A percentile compares a stretch with the other conserved stretches of the same genome.
These are phyloP conservation scores for Gossypium schwendimanii DNA, from an alignment of 441 rosid species.

Conservation along the genomic window DNA sequence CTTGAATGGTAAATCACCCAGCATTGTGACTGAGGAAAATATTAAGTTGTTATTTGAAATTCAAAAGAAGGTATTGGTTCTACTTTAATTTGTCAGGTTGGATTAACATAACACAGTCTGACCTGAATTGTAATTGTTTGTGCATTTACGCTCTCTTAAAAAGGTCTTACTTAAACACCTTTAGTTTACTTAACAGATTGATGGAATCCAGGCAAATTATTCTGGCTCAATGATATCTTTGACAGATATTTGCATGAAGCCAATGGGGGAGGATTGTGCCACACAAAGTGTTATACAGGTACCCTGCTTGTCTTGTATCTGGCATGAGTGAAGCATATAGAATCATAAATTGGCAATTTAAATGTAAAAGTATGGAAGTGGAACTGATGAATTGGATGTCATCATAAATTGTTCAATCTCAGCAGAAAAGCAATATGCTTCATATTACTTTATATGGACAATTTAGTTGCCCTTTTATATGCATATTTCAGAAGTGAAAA, in stretches of 20 bases:
- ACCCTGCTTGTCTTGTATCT: slow-evolving; percentile 13
- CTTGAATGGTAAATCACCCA: slow-evolving; percentile 42
- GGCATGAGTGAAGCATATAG: background rate
- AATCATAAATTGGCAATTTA: background rate
- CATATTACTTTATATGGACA: slow-evolving; percentile 1
- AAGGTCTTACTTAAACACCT: slow-evolving; percentile 2
- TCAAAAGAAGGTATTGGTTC: slow-evolving; percentile 72
- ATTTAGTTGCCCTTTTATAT: background rate
- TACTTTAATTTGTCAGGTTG: background rate
- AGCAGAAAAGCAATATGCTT: background rate
- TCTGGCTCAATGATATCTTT: slow-evolving; percentile 78
- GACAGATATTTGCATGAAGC: slow-evolving; percentile 93
- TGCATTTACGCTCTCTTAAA: slow-evolving; percentile 1
- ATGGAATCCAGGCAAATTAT: slow-evolving; percentile 72
- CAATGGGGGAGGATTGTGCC: slow-evolving; percentile 86
- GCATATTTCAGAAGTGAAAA: background rate
- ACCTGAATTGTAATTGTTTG: background rate
- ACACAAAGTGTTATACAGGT: slow-evolving; percentile 96
- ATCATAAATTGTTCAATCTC: background rate
- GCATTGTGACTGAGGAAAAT: slow-evolving; percentile 76
- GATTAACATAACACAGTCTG: background rate
- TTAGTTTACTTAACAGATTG: slow-evolving; percentile 51
- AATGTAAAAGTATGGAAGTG: slow-evolving; percentile 3
- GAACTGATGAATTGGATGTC: slow-evolving; percentile 1
- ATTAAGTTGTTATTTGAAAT: slow-evolving; percentile 87